Percentiles rank a stretch among this genome's conserved stretches.
phyloP scores from a whole-genome alignment of 495 filamentous ascomycete species.

The Tuber indicum region DNA sequence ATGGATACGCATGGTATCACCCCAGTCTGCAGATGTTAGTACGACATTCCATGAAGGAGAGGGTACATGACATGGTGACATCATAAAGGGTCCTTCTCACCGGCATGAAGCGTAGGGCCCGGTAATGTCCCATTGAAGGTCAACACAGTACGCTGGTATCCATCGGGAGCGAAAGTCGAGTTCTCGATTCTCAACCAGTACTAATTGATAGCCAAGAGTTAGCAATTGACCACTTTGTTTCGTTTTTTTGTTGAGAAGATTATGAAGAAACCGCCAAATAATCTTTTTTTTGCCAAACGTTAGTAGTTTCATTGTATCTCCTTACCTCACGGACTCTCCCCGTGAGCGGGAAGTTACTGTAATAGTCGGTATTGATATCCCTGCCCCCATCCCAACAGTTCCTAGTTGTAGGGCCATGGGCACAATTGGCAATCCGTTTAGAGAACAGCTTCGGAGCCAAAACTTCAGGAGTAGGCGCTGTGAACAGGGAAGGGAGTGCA shows the following conservation, averaged over 20 bases:
- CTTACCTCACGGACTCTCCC: conserved; percentile 45
- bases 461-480: background rate
- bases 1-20: conserved; percentile 36
- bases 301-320: background rate
- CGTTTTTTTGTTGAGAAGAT: background rate
- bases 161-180: conserved; percentile 49
- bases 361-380: conserved; percentile 53
- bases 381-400: conserved; percentile 46
- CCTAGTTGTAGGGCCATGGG: conserved; percentile 46
- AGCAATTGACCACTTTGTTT: background rate
- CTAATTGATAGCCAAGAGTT: conserved; percentile 8
- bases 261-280: background rate
- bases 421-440: conserved; percentile 14
- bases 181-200: conserved; percentile 45
- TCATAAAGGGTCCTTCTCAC: conserved; percentile 34
- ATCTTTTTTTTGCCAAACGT: background rate
- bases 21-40: conserved; percentile 16
- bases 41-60: conserved; percentile 49
- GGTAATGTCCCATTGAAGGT: conserved; percentile 53
- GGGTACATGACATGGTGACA: conserved; percentile 48
- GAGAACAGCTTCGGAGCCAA: background rate
- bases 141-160: conserved; percentile 48
- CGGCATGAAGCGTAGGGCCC: conserved; percentile 50
- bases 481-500: background rate
- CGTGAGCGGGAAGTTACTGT: conserved; percentile 46